Evolutionary conservation across 2,329 filamentous ascomycete genomes (phyloP).

Genomic region (Beauveria varroae): DNA sequence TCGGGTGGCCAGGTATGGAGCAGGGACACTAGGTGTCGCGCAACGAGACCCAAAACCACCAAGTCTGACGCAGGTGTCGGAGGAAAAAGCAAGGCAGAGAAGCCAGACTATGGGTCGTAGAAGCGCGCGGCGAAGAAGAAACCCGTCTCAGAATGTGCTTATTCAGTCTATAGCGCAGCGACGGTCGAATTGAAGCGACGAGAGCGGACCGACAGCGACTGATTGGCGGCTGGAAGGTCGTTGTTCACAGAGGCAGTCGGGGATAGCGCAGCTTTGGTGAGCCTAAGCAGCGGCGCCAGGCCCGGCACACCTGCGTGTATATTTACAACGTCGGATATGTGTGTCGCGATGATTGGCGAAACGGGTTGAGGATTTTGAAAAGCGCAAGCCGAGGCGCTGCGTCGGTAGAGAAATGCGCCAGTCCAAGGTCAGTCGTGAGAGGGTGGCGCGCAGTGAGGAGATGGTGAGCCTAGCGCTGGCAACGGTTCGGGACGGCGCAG

Average conservation of each 20-base stretch:
- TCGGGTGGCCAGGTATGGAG: neutral
- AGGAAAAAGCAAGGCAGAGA: conserved; percentile 4
- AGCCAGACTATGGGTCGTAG: conserved; percentile 3
- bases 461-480: conserved; percentile 2
- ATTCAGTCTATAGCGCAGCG: neutral
- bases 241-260: neutral
- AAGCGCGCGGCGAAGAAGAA: neutral
- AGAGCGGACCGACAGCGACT: conserved; percentile 6
- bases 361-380: neutral
- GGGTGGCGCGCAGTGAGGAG: neutral
- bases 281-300: neutral
- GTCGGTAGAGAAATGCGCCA: neutral
- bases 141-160: neutral
- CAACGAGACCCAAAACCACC: neutral
- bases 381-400: neutral
- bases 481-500: neutral
- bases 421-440: neutral
- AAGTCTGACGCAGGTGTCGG: conserved; percentile 9
- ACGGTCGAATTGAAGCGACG: neutral
- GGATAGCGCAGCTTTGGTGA: conserved; percentile 3
- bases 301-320: neutral
- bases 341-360: neutral
- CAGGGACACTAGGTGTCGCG: conserved; percentile 3
- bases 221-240: conserved; percentile 3
- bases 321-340: neutral